Base-by-base conservation (phyloP, 257 asterid species). In the Jacaranda copaia region DNA sequence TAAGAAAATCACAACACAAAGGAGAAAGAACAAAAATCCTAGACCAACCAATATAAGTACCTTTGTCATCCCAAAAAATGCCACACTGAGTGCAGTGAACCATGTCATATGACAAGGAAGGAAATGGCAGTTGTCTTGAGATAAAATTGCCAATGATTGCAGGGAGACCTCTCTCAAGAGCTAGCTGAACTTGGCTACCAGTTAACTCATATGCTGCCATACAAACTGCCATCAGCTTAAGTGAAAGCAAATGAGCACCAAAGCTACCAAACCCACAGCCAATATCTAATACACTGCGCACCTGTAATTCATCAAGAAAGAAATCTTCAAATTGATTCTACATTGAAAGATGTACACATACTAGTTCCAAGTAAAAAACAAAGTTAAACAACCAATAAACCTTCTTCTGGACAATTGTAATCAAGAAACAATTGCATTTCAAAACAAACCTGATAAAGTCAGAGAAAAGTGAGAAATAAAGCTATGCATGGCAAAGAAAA, bases 231-330 rank as follows among this genome's bases (percentile, higher is more conserved):
- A 96, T 90, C 90, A 90, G 75, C 82, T 89, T 88, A 46, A 96
- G 93, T 35, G 98, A 85, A 73, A 93, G 97, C 84, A 96, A 81
- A 83, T 88, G 98, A 55, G 97, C 91, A 56, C 96, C 93, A 83
- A 93, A 96, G 92, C 97, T 93, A 81, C 99, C 99, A 81, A 96
- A 96, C 62, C 99, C 99, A 70, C 99, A 96, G 51, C 97, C 99
- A 82, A 93, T 90, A 85, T 96, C 99, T 79, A 96, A 82, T 68
- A 96, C 92, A 35, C 81, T 89, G 78, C 43, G 97, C 80, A 96
- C 98, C 99, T 96, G 91, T 70, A 61, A 82, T 81, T 78, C 83
- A 77, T 76, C 73, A 83, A 19, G 64, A 77, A 66, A 43, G 52
- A 55, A 70, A 78, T 38, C 42, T 68, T 79, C 70, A 80, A 19